Percentiles rank a stretch among this genome's conserved stretches.
Conservation (phyloP, 2,329 filamentous ascomycete species). For the Metarhizium sp. region DNA sequence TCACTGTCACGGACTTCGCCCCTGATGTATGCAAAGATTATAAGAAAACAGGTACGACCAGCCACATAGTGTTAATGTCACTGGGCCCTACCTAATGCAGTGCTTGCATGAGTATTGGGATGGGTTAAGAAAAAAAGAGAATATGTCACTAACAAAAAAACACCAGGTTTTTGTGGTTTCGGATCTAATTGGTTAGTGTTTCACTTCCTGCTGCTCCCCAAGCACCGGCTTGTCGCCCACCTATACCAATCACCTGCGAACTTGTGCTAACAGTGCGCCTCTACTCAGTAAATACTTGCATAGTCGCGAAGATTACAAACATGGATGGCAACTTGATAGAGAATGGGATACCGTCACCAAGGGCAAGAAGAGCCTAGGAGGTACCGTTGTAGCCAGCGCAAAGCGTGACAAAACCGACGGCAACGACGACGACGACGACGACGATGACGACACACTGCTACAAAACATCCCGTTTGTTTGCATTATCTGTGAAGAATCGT, state of each 20-base stretch:
- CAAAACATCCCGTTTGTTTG: conserved; percentile 85
- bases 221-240: not conserved
- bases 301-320: conserved; percentile 68
- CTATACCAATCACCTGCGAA: not conserved
- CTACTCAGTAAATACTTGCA: conserved; percentile 57
- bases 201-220: conserved; percentile 23
- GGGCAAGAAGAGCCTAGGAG: conserved; percentile 52
- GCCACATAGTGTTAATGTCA: no score
- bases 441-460: conserved; percentile 53
- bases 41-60: conserved; percentile 49
- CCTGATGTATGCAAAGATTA: conserved; percentile 96
- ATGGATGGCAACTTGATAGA: conserved; percentile 89
- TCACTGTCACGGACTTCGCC: conserved; percentile 83
- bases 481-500: conserved; percentile 72
- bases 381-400: conserved; percentile 53
- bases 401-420: conserved; percentile 31
- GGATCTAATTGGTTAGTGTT: conserved; percentile 31
- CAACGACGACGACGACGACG: conserved; percentile 42
- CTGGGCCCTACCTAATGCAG: no score
- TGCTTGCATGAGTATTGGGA: no score
- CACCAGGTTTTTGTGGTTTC: conserved; percentile 31
- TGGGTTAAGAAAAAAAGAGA: no score
- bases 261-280: not conserved
- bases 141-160: no score
- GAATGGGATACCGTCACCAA: conserved; percentile 87